Evolutionary conservation across 2,329 filamentous ascomycete species (phyloP).

Genomic region (Pseudogymnoascus verrucosus): DNA sequence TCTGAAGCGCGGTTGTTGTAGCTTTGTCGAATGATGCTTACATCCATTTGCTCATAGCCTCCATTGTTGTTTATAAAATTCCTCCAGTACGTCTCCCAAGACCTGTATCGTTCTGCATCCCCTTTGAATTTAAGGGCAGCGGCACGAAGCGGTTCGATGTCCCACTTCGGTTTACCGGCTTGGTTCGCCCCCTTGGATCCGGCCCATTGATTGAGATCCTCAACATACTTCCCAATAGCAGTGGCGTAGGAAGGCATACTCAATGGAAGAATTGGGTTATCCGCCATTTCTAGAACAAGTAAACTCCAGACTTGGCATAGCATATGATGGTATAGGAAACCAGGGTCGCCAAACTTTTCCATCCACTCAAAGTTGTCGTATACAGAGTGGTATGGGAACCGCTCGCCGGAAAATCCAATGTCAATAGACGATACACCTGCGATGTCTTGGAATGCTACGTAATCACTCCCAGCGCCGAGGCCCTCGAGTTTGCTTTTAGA

Average conservation of each 20-base stretch:
- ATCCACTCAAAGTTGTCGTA: slow-evolving; percentile 91
- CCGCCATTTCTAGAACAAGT: slow-evolving; percentile 76
- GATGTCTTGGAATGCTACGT: slow-evolving; percentile 83
- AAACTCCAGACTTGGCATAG: slow-evolving; percentile 74
- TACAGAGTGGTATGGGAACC: slow-evolving; percentile 69
- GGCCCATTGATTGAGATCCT: slow-evolving; percentile 59
- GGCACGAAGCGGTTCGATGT: slow-evolving; percentile 46
- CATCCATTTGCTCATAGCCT: slow-evolving; percentile 53
- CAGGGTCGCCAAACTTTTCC: slow-evolving; percentile 68
- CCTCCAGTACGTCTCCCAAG: slow-evolving; percentile 74
- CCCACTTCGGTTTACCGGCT: slow-evolving; percentile 31
- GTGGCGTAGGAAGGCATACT: slow-evolving; percentile 68
- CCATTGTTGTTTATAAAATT: slow-evolving; percentile 59
- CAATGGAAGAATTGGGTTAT: slow-evolving; percentile 74
- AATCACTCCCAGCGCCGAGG: slow-evolving; percentile 71
- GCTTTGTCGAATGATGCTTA: slow-evolving; percentile 54
- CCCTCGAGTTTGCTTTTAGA: slow-evolving; percentile 53
- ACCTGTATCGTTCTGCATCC: slow-evolving; percentile 57
- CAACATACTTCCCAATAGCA: slow-evolving; percentile 55
- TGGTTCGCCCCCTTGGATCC: slow-evolving; percentile 48
- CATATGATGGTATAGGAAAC: slow-evolving; percentile 70
- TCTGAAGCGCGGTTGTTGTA: slow-evolving; percentile 72
- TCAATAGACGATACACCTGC: slow-evolving; percentile 84
- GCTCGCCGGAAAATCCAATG: slow-evolving; percentile 63
- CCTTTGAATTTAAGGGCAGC: slow-evolving; percentile 54